Evolutionary conservation across 2,329 filamentous ascomycete species (phyloP).

Genomic region (Cucurbitaria berberidis): DNA sequence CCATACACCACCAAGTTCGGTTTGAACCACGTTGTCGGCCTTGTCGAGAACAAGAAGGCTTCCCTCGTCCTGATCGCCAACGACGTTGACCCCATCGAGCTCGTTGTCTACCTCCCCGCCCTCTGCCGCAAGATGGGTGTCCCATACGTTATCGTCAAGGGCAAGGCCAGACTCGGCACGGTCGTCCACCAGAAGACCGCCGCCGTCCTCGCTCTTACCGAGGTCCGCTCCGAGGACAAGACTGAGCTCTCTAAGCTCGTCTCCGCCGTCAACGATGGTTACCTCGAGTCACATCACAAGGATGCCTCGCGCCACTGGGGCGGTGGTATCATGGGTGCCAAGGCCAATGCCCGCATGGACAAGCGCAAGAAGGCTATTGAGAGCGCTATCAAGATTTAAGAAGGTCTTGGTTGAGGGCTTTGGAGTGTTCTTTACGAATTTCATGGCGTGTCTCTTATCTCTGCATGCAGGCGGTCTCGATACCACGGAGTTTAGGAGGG

Average conservation of each 20-base stretch:
- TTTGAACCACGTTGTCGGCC: conserved; percentile 86
- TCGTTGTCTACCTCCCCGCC: conserved; percentile 98
- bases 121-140: conserved; percentile 99
- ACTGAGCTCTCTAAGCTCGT: conserved; percentile 95
- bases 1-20: conserved; percentile 99
- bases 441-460: conserved; percentile 49
- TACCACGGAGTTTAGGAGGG: conserved; percentile 50
- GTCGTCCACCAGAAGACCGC: conserved; percentile 99
- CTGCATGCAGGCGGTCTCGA: conserved; percentile 49
- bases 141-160: conserved; percentile 98
- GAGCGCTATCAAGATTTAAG: conserved; percentile 96
- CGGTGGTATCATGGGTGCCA: conserved; percentile 98
- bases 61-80: conserved; percentile 97
- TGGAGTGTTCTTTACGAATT: conserved; percentile 38
- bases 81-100: conserved; percentile 99
- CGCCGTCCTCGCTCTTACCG: conserved; percentile 92
- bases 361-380: conserved; percentile 97
- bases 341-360: conserved; percentile 77
- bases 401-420: conserved; percentile 27
- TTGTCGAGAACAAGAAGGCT: conserved; percentile 91
- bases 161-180: conserved; percentile 98
- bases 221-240: conserved; percentile 99
- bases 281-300: conserved; percentile 88
- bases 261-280: conserved; percentile 96
- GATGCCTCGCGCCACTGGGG: conserved; percentile 93